Conservation (phyloP, 75 land plant genomes). For the Chamaecyparis obtusa region DNA sequence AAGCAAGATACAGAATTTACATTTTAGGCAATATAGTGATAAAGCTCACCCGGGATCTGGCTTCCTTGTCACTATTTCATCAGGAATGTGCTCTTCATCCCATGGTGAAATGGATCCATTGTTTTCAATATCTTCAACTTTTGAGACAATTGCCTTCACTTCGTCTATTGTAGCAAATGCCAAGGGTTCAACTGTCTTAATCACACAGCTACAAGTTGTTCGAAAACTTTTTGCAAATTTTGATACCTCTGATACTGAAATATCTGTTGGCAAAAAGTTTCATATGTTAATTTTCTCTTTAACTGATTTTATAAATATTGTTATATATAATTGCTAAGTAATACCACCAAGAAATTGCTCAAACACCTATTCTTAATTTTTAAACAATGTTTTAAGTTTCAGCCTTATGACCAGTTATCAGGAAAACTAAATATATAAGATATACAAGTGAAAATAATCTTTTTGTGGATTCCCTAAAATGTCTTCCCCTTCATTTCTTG, state of each 20-base stretch:
- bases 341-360: not conserved
- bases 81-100: slow-evolving; percentile 95
- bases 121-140: slow-evolving; percentile 65
- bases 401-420: not conserved
- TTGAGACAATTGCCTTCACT: slow-evolving; percentile 58
- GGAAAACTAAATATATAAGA: not conserved
- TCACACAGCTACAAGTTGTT: slow-evolving; percentile 79
- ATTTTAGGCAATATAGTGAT: not conserved
- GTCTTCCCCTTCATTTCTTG: not conserved
- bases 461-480: too few relatives aligned
- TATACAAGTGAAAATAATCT: not conserved
- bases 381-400: not conserved
- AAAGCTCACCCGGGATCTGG: slow-evolving; percentile 80
- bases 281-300: not conserved
- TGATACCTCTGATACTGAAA: slow-evolving; percentile 76
- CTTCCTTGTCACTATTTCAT: slow-evolving; percentile 69
- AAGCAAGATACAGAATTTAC: not conserved
- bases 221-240: slow-evolving; percentile 54
- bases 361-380: not conserved
- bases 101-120: slow-evolving; percentile 60
- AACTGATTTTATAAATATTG: not conserved
- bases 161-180: slow-evolving; percentile 63
- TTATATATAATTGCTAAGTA: not conserved
- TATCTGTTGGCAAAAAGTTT: slow-evolving; percentile 34
- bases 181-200: slow-evolving; percentile 86